phyloP scores from a whole-genome alignment of 202 grass and related monocot species.

The Zizania palustris region DNA sequence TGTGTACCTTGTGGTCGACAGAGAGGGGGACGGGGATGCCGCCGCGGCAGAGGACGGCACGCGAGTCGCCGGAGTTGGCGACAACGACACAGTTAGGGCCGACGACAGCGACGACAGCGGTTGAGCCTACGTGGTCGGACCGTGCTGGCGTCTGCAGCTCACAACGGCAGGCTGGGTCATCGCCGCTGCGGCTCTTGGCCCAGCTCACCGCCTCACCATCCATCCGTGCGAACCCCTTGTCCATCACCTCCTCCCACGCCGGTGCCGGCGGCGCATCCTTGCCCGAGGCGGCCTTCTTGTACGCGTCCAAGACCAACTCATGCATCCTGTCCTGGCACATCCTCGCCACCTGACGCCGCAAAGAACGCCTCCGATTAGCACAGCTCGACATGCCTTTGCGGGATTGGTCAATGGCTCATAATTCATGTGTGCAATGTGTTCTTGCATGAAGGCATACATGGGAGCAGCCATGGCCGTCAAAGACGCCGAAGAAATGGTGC shows the following conservation, averaged over 20 bases:
- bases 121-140: slow-evolving; percentile 70
- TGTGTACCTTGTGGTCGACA: slow-evolving; percentile 68
- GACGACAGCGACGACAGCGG: slow-evolving; percentile 64
- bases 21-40: slow-evolving; percentile 62
- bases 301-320: slow-evolving; percentile 61
- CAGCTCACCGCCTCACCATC: slow-evolving; percentile 48
- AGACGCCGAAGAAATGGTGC: slow-evolving; percentile 82
- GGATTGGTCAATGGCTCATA: background rate
- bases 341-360: slow-evolving; percentile 51
- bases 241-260: slow-evolving; percentile 59
- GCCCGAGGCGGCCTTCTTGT: slow-evolving; percentile 16
- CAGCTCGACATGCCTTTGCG: background rate
- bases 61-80: slow-evolving; percentile 79
- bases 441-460: slow-evolving; percentile 43
- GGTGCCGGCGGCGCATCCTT: background rate
- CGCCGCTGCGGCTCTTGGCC: slow-evolving; percentile 14
- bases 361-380: slow-evolving; percentile 12
- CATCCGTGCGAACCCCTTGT: slow-evolving; percentile 68
- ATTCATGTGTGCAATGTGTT: background rate
- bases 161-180: slow-evolving; percentile 56
- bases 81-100: slow-evolving; percentile 53
- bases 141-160: slow-evolving; percentile 52
- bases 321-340: slow-evolving; percentile 77
- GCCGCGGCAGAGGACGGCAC: slow-evolving; percentile 66
- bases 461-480: slow-evolving; percentile 82